A percentile compares a stretch with the other conserved stretches of the same genome.
Evolutionary conservation across 495 filamentous ascomycete genomes (phyloP).

Genomic region (Penicillium canescens): DNA sequence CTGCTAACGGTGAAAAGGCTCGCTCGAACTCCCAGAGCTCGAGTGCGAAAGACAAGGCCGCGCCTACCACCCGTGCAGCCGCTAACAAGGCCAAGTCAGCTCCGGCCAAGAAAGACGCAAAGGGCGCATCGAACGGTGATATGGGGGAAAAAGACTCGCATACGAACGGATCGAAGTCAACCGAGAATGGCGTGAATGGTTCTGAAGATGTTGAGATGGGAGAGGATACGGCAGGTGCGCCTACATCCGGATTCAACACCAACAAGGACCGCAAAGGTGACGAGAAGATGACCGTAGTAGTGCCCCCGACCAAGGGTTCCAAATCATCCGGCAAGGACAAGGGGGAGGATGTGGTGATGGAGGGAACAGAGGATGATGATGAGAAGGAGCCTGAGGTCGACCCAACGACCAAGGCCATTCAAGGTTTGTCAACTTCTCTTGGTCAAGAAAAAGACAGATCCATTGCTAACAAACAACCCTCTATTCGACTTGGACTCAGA

Average conservation of each 20-base stretch:
- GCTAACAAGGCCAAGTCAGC: conserved; percentile 51
- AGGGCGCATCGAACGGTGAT: conserved; percentile 45
- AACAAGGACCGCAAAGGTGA: conserved; percentile 73
- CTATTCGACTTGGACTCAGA: conserved; percentile 49
- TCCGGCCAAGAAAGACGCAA: conserved; percentile 52
- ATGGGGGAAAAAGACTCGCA: conserved; percentile 62
- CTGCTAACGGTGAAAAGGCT: conserved; percentile 57
- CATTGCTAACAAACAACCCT: conserved; percentile 3
- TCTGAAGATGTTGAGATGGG: conserved; percentile 82
- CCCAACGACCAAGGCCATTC: conserved; percentile 65
- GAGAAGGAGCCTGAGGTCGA: conserved; percentile 56
- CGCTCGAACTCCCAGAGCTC: conserved; percentile 53
- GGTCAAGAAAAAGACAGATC: background rate
- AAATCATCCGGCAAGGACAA: conserved; percentile 65
- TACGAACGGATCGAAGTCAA: conserved; percentile 67
- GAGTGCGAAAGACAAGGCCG: conserved; percentile 49
- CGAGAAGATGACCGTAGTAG: conserved; percentile 83
- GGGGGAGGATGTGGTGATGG: conserved; percentile 77
- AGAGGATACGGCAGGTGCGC: conserved; percentile 65
- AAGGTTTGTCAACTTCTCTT: conserved; percentile 40
- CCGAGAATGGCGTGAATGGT: conserved; percentile 74
- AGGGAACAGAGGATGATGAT: conserved; percentile 59
- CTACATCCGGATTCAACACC: conserved; percentile 53
- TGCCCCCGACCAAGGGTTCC: conserved; percentile 73
- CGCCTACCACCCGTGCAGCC: conserved; percentile 44